A percentile compares a stretch with the other conserved stretches of the same genome.
phyloP scores from a whole-genome alignment of 2,329 filamentous ascomycete genomes.

The Colletotrichum scovillei region DNA sequence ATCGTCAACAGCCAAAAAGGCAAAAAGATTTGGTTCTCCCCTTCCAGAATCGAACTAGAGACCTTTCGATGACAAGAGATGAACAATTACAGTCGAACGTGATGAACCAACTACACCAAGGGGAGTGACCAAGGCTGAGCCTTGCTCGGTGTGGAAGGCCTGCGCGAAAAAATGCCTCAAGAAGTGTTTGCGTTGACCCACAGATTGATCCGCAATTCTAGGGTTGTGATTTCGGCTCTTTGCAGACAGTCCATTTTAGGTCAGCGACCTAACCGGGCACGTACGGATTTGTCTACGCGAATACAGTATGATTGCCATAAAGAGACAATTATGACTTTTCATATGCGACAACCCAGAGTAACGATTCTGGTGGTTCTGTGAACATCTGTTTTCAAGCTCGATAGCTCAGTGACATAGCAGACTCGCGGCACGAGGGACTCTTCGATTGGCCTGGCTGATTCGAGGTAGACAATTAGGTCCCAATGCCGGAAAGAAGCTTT shows the following conservation, averaged over 20 bases:
- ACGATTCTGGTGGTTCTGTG: no score
- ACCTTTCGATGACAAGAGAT: slow-evolving; percentile 27
- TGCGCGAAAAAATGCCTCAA: not conserved
- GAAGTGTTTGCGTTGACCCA: not conserved
- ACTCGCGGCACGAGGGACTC: not conserved
- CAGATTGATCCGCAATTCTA: not conserved
- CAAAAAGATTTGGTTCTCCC: slow-evolving; percentile 4
- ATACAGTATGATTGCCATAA: not conserved
- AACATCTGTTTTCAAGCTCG: no score
- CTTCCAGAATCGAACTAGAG: slow-evolving; percentile 34
- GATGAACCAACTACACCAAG: slow-evolving; percentile 35
- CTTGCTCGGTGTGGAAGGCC: not conserved
- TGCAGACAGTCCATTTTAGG: not conserved
- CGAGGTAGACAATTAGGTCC: no score
- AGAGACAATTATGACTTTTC: not conserved
- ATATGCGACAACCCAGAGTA: no score
- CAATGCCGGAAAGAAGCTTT: no score
- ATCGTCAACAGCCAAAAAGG: not conserved
- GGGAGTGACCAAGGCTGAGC: slow-evolving; percentile 17
- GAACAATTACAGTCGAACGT: slow-evolving; percentile 34
- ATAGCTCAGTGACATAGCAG: not conserved
- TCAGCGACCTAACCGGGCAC: not conserved
- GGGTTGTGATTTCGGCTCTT: not conserved
- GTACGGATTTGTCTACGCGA: not conserved
- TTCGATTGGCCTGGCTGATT: not conserved